Conservation (phyloP, 768 basidiomycete species). For the Clavulina sp. region DNA sequence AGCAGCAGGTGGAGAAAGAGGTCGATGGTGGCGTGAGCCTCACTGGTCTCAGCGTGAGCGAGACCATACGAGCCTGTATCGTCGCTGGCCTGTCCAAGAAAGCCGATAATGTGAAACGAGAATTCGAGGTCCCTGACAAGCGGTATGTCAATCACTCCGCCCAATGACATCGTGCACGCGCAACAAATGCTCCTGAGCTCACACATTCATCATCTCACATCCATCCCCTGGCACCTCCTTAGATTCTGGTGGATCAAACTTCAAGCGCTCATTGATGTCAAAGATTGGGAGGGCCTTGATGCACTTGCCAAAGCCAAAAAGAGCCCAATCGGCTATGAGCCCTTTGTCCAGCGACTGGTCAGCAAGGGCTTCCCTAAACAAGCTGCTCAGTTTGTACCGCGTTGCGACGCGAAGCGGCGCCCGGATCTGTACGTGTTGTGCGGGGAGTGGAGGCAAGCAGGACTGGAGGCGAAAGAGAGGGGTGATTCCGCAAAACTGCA, state of each 20-base stretch:
- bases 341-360: slow-evolving; percentile 66
- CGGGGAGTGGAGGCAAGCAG: slow-evolving; percentile 79
- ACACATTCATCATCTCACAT: too few species aligned
- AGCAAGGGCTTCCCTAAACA: slow-evolving; percentile 58
- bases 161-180: neutral
- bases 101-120: slow-evolving; percentile 74
- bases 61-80: slow-evolving; percentile 65
- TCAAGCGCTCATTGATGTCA: slow-evolving; percentile 54
- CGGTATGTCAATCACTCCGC: slow-evolving; percentile 34
- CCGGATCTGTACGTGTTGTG: slow-evolving; percentile 81
- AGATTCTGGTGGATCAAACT: slow-evolving; percentile 94
- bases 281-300: slow-evolving; percentile 79
- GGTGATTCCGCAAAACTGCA: slow-evolving; percentile 70
- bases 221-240: too few species aligned
- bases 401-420: slow-evolving; percentile 68
- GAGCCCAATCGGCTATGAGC: slow-evolving; percentile 91
- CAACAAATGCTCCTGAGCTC: neutral
- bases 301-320: slow-evolving; percentile 71
- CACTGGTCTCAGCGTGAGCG: slow-evolving; percentile 72
- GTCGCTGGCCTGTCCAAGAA: slow-evolving; percentile 66
- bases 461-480: slow-evolving; percentile 75
- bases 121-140: slow-evolving; percentile 92
- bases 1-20: slow-evolving; percentile 82
- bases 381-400: slow-evolving; percentile 57
- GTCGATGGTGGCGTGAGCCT: slow-evolving; percentile 58